These are phyloP conservation scores for Diaporthe vaccinii DNA, from an alignment of 2,329 filamentous ascomycete genomes.

Conservation along the genomic window DNA sequence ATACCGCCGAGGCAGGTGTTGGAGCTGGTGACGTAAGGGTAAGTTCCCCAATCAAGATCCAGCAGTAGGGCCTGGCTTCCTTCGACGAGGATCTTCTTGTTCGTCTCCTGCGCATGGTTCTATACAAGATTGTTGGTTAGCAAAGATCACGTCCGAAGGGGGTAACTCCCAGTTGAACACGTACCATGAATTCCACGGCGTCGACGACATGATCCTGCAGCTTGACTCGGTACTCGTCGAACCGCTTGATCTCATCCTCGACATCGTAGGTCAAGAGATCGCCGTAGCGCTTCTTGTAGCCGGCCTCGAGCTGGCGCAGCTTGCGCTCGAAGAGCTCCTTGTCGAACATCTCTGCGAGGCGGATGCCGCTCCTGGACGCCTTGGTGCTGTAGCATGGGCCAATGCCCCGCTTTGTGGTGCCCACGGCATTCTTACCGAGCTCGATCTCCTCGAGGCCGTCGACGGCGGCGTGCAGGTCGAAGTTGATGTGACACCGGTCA, in stretches of 20 bases:
- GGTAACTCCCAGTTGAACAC: conserved; percentile 53
- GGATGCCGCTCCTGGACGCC: conserved; percentile 67
- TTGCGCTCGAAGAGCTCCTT: conserved; percentile 75
- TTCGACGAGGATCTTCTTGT: conserved; percentile 71
- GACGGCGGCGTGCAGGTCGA: conserved; percentile 74
- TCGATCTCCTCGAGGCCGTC: conserved; percentile 76
- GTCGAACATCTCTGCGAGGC: conserved; percentile 77
- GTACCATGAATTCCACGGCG: conserved; percentile 72
- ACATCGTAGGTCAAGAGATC: conserved; percentile 75
- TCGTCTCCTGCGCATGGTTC: conserved; percentile 60
- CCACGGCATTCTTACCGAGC: conserved; percentile 57
- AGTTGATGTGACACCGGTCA: conserved; percentile 72
- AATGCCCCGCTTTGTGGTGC: conserved; percentile 56
- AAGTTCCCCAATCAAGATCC: conserved; percentile 71
- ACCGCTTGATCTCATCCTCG: conserved; percentile 76
- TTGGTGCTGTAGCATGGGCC: conserved; percentile 45
- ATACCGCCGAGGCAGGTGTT: conserved; percentile 71
- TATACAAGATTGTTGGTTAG: background rate
- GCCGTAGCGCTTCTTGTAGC: conserved; percentile 78
- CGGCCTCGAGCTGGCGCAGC: conserved; percentile 70
- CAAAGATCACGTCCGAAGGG: background rate
- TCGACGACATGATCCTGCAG: conserved; percentile 76
- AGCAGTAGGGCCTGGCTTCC: conserved; percentile 74
- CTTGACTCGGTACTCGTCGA: conserved; percentile 69
- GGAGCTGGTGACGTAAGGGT: conserved; percentile 71